phyloP scores from a whole-genome alignment of 805 yeast genomes.

The Teunomyces kruisii region DNA sequence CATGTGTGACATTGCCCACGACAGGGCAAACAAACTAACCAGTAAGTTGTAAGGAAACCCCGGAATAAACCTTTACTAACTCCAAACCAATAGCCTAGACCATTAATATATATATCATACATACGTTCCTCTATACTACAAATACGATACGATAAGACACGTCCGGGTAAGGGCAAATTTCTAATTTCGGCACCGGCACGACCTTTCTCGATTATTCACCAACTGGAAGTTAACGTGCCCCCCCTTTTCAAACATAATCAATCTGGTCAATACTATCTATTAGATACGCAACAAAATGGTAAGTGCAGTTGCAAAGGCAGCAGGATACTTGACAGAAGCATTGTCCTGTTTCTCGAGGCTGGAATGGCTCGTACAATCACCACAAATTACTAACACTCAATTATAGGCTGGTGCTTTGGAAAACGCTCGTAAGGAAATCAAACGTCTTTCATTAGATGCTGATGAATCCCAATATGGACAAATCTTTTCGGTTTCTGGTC shows the following conservation, averaged over 20 bases:
- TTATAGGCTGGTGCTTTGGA: slow-evolving; percentile 95
- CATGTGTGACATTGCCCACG: slow-evolving; percentile 89
- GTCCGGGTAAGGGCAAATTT: not conserved
- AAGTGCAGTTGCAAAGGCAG: slow-evolving; percentile 12
- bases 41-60: not conserved
- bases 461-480: slow-evolving; percentile 81
- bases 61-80: not conserved
- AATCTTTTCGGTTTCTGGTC: slow-evolving; percentile 95
- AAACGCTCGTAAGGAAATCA: slow-evolving; percentile 92
- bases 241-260: not conserved
- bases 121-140: too few relatives aligned
- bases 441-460: slow-evolving; percentile 70
- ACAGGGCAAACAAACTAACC: slow-evolving; percentile 58
- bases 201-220: not conserved
- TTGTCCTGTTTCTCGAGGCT: too few relatives aligned
- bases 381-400: slow-evolving; percentile 12
- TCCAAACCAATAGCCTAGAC: too few relatives aligned
- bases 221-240: not conserved
- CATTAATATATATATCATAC: not conserved
- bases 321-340: too few relatives aligned
- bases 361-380: too few relatives aligned
- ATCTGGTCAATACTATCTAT: not conserved
- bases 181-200: not conserved
- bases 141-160: not conserved
- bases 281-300: slow-evolving; percentile 3